These are phyloP conservation scores for Orbilia javanica DNA, from an alignment of 2,329 filamentous ascomycete species.

Conservation along the genomic window DNA sequence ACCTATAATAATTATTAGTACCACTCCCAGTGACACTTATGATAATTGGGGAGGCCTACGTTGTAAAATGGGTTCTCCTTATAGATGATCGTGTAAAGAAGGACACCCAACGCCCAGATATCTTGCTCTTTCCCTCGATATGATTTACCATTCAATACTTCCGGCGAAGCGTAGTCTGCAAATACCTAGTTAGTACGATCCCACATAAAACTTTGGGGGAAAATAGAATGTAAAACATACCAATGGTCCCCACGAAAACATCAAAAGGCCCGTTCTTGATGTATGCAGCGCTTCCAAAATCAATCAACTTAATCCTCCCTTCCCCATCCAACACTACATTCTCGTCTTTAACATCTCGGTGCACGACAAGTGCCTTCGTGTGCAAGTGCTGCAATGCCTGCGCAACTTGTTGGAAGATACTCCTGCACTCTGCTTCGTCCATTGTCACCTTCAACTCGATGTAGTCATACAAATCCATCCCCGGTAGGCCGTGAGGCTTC, in stretches of 20 bases:
- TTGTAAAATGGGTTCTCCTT: slow-evolving; percentile 99
- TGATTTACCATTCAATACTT: slow-evolving; percentile 90
- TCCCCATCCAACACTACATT: slow-evolving; percentile 97
- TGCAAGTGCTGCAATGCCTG: slow-evolving; percentile 91
- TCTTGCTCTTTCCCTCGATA: slow-evolving; percentile 98
- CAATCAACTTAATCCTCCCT: slow-evolving; percentile 94
- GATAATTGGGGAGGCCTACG: slow-evolving; percentile 58
- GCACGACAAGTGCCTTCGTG: slow-evolving; percentile 88
- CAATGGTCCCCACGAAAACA: slow-evolving; percentile 98
- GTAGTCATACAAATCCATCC: slow-evolving; percentile 99
- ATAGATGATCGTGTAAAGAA: slow-evolving; percentile 98
- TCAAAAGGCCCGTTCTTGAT: slow-evolving; percentile 99
- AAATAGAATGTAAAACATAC: slow-evolving; percentile 69
- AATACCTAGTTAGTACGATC: not conserved
- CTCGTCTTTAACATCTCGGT: slow-evolving; percentile 98
- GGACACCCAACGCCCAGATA: slow-evolving; percentile 95
- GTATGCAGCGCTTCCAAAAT: slow-evolving; percentile 97
- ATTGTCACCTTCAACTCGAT: slow-evolving; percentile 96
- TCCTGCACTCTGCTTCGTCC: slow-evolving; percentile 92
- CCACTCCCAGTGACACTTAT: not conserved
- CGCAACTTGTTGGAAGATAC: slow-evolving; percentile 94
- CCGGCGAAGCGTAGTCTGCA: slow-evolving; percentile 95
- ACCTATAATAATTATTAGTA: slow-evolving; percentile 67
- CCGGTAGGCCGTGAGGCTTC: slow-evolving; percentile 91
- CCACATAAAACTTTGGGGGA: not conserved